phyloP scores from a whole-genome alignment of 176 grass and related monocot species.

The Oryza rufipogon region DNA sequence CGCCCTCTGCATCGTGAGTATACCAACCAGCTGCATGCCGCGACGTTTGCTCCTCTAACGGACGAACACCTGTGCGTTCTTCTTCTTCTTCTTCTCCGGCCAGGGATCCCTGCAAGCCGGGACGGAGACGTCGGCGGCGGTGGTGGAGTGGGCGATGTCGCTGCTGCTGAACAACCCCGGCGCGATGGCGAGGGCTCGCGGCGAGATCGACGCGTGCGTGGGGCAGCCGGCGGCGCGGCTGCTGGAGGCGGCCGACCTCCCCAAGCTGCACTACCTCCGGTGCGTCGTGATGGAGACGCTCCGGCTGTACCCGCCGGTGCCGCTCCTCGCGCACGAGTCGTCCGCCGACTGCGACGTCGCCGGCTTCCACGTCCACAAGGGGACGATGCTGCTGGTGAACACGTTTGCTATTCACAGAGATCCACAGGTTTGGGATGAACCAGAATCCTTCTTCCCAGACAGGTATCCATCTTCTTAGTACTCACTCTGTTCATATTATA shows the following conservation, averaged over 20 bases:
- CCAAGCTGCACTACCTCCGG: conserved; percentile 32
- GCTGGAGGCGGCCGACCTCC: conserved; percentile 37
- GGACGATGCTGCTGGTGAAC: conserved; percentile 53
- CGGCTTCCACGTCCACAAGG: conserved; percentile 35
- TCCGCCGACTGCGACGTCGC: conserved; percentile 33
- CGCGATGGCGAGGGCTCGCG: not conserved
- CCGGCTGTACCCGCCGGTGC: conserved; percentile 47
- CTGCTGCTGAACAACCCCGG: not conserved
- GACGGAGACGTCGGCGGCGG: not conserved
- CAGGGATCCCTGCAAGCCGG: conserved; percentile 29
- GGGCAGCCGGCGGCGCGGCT: conserved; percentile 1
- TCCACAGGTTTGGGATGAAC: conserved; percentile 32
- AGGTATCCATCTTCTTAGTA: not conserved
- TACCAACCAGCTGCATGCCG: not conserved
- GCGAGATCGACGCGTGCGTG: conserved; percentile 5
- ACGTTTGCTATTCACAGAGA: conserved; percentile 54
- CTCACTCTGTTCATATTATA: too few species aligned
- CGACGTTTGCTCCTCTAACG: not conserved
- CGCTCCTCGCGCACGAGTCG: conserved; percentile 42
- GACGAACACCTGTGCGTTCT: not conserved
- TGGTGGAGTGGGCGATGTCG: conserved; percentile 39
- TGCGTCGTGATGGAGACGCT: conserved; percentile 53
- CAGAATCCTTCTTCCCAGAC: conserved; percentile 46
- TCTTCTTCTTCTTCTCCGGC: too few species aligned
- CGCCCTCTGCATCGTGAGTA: conserved; percentile 32